Base-by-base conservation (phyloP, 2,329 filamentous ascomycete genomes). In the Scytalidium lignicola region DNA sequence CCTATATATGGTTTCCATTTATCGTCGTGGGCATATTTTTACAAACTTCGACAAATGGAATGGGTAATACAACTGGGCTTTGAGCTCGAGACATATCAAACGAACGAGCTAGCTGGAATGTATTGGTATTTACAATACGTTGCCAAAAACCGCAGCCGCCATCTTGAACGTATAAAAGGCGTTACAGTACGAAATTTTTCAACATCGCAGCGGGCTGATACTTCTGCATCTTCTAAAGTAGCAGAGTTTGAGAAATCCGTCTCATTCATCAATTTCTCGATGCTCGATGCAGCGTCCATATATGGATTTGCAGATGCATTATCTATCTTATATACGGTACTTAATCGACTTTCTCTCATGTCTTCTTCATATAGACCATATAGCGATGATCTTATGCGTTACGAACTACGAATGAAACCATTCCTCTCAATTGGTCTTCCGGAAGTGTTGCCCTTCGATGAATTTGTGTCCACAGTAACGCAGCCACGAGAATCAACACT, bases 21-120 rank as follows among this genome's bases (percentile, higher is more conserved):
- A 1, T 90, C 88, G 1, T 90, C 87, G 3, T 99, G 93, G 93
- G 81, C 85, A 0, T 95, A 92, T 60, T 79, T 91, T 51, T 88
- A 95, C 68, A 97, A 96, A 67, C 76, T 96, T n/a, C 81, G 80
- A 23, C 82, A 92, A 61, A 89, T 96, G 77, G 86, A 92, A 63
- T 86, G 84, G 74, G 85, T 95, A 42, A 77, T 96, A 15, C 88
- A 96, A 62, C 81, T 96, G 26, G 93, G 95, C 12, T 97, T 99
- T 65, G 93, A 99, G 67, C 83, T 96, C 12, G 85, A 92, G 41
- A 80, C 96, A 9, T 97, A 97, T 67, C 83, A 92, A 47, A 77
- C 83, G 0, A 86, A 95, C 65, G 93, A 99, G 66, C 75, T 93
- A 9, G 79, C 83, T 1, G 83, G 82, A 20, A 95, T 96, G 87